These are phyloP conservation scores for Oryza officinalis DNA, from an alignment of 176 grass and related monocot genomes.

Conservation along the genomic window DNA sequence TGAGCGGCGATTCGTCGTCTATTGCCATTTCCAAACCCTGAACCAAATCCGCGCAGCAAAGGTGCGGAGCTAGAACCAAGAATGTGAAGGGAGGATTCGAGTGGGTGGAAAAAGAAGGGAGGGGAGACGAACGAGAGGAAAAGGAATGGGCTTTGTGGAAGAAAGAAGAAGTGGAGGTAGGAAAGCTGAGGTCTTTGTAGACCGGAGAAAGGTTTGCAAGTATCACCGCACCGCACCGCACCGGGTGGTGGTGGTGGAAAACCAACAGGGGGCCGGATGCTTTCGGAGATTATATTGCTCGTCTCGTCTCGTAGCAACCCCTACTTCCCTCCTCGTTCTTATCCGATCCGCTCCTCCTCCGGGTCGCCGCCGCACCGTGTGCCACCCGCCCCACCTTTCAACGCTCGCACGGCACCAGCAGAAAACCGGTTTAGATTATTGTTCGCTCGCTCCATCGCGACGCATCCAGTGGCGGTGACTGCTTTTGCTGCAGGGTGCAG, in stretches of 20 bases:
- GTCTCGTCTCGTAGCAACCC: constrained; percentile 16
- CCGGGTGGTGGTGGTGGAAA: constrained; percentile 15
- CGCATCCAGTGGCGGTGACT: background rate
- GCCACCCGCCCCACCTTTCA: background rate
- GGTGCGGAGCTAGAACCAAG: background rate
- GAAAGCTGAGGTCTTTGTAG: constrained; percentile 56
- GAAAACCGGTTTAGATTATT: background rate
- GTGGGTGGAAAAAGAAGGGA: background rate
- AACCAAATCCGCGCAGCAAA: background rate
- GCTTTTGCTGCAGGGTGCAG: background rate
- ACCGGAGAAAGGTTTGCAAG: constrained; percentile 35
- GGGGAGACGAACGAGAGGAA: background rate
- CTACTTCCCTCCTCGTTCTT: constrained; percentile 36
- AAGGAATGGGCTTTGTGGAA: constrained; percentile 22
- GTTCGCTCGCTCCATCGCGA: background rate
- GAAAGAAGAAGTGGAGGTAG: constrained; percentile 20
- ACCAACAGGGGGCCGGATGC: constrained; percentile 12
- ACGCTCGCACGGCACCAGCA: background rate
- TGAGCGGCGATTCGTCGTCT: constrained; percentile 61
- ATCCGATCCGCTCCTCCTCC: constrained; percentile 48
- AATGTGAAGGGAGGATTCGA: background rate
- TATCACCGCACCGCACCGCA: constrained; percentile 25
- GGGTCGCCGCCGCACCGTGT: constrained; percentile 1
- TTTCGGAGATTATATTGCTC: constrained; percentile 20
- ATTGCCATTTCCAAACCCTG: constrained; percentile 52